Conservation (phyloP, 2,329 filamentous ascomycete species). For the Rhynchosporium agropyri region DNA sequence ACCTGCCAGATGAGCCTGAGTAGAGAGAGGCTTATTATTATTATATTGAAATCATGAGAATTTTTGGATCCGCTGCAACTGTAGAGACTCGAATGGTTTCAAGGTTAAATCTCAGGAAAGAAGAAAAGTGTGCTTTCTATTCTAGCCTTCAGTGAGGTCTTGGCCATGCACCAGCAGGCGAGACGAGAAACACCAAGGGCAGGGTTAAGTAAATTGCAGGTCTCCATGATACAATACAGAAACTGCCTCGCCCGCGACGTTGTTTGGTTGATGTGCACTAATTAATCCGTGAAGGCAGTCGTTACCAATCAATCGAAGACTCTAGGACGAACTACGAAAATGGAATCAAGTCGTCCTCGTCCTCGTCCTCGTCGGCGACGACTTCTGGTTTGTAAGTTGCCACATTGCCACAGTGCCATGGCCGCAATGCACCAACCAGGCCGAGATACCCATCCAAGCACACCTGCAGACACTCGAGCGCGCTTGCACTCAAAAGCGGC, state of each 20-base stretch:
- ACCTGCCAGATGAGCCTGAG: conserved; percentile 4
- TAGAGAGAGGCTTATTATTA: too few relatives aligned
- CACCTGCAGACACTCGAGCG: background rate
- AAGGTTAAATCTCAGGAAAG: background rate
- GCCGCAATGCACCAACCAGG: background rate
- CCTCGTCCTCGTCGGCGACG: background rate
- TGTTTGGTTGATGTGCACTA: conserved; percentile 1
- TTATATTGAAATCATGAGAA: too few relatives aligned
- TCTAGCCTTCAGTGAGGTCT: conserved; percentile 2
- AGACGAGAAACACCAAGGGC: conserved; percentile 1
- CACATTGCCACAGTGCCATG: conserved; percentile 3
- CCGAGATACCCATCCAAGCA: background rate
- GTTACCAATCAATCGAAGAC: background rate
- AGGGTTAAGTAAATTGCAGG: background rate
- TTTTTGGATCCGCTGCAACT: background rate
- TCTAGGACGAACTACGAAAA: background rate
- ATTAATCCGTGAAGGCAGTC: background rate
- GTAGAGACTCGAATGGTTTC: conserved; percentile 14
- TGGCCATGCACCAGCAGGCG: conserved; percentile 2
- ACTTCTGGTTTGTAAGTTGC: conserved; percentile 2
- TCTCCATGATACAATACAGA: conserved; percentile 16
- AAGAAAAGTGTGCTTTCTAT: conserved; percentile 1
- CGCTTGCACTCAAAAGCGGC: conserved; percentile 6
- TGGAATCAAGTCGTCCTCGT: background rate
- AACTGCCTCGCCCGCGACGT: conserved; percentile 23